Percentiles rank a stretch among this genome's conserved stretches.
These are phyloP conservation scores for Solanum arcanum DNA, from an alignment of 257 asterid genomes.

Conservation along the genomic window DNA sequence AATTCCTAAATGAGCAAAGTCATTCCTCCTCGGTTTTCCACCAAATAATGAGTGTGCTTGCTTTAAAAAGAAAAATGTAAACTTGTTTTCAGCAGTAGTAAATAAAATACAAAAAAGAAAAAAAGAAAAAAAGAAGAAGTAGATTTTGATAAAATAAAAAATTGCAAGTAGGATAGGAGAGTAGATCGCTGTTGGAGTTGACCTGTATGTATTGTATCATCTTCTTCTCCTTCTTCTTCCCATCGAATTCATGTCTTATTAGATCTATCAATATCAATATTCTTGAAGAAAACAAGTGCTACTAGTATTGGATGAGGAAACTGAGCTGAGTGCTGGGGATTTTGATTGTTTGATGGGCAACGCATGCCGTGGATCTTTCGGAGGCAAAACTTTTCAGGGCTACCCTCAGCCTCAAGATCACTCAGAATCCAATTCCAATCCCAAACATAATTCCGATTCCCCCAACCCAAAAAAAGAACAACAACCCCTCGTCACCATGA, in stretches of 20 bases:
- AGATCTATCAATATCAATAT: conserved; percentile 4
- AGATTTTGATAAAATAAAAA: neutral
- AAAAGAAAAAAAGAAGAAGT: neutral
- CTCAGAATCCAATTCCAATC: conserved; percentile 27
- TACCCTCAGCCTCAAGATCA: conserved; percentile 40
- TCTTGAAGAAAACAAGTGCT: neutral
- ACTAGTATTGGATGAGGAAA: conserved; percentile 11
- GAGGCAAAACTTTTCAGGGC: conserved; percentile 31
- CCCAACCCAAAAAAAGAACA: conserved; percentile 9
- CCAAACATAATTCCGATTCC: conserved; percentile 32
- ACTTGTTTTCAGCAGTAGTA: neutral
- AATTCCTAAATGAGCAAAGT: neutral
- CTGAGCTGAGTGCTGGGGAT: conserved; percentile 5
- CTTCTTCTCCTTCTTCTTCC: neutral
- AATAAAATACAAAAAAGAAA: neutral
- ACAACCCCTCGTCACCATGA: conserved; percentile 34
- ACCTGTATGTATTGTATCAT: neutral
- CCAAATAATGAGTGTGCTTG: neutral
- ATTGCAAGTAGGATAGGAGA: neutral
- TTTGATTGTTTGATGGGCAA: conserved; percentile 85
- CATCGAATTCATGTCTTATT: neutral
- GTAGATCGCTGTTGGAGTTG: neutral
- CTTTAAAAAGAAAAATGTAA: neutral
- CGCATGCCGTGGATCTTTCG: conserved; percentile 93
- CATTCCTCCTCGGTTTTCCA: neutral